Base-by-base conservation (phyloP, 495 filamentous ascomycete genomes). In the Chaetomium tenue region DNA sequence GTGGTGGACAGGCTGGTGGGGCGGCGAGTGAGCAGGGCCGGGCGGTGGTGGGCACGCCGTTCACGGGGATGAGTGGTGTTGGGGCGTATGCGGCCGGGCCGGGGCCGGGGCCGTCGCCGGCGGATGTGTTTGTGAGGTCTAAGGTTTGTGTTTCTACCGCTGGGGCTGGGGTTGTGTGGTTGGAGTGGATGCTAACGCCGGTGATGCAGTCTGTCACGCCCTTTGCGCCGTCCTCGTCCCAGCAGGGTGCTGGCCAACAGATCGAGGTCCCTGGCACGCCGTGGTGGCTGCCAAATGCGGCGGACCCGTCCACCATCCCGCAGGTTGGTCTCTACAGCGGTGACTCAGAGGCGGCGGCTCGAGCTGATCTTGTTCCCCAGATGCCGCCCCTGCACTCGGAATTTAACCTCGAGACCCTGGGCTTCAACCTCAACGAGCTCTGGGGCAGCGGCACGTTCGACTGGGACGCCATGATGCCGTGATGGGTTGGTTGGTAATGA, bases 391-490 rank as follows among this genome's bases (percentile, higher is more conserved):
- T 70, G 23, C 66, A 71, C 30, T 60, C 69, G 1, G 74, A 74
- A 5, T 72, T 73, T 30, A 71, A 44, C 33, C 60, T 74, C 16
- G 73, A 75, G 53, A 30, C 60, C 0, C 47, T 76, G 61, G 74
- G 73, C 9, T 46, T 69, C 5, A 72, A 75, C 28, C 58, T 76
- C 40, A 75, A 76, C 54, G 73, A 75, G 60, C 65, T 76, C 0
- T 76, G 74, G 74, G 71, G 70, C 58, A 76, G 15, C 61, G 69
- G 67, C 47, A 67, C 47, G 46, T 68, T 64, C 58, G 66, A 68
- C 25, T 68, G 66, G 66, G 66, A 68, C 15, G 53, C 62, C 9
- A 67, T 61, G 64, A 69, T 64, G 63, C 42, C 42, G 23, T 65
- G 30, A 62, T 0, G 22, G 16, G 5, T 6, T 23, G 40, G 13